Base-by-base conservation (phyloP, 2,329 filamentous ascomycete genomes). In the Botrytis squamosa region DNA sequence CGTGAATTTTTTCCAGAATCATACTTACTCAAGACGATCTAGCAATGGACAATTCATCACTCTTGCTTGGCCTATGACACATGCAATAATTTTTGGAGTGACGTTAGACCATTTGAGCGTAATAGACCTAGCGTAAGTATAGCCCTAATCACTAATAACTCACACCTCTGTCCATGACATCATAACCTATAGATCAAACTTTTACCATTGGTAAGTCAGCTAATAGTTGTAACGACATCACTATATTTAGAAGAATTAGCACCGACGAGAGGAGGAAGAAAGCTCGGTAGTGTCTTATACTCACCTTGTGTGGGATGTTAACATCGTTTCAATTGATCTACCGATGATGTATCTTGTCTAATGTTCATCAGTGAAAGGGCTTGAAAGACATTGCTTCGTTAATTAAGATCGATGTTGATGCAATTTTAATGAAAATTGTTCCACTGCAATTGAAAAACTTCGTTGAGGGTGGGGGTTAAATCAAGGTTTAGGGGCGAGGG, bases 341-440 rank as follows among this genome's bases (percentile, higher is more conserved):
- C 18, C 44, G 18, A 8, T 22, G 44, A 46, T 4, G 44, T 46
- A 22, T 46, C 44, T 20, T 46, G 20, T 46, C 6, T 46, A 46
- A 46, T 46, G 7, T 9, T 8, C 18, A 22, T 44, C 2, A 8
- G 18, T 10, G 6, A 6, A 55, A 29, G 49, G 1, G 25, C 7
- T 4, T 57, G 4, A 9, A 33, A 57, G 6, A 9, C 1, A 1
- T 8, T 33, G 0, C 1, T 18, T 18, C 3, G 14, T 33, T 9
- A 29, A 57, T 57, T 4, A 18, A 4, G 3, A 57, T 57, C 14
- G 7, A 33, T 4, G 0, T 29, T 18, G 14, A 55, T 9, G 0
- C 18, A 4, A 0, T 8, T 29, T 4, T 9, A 18, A n/a, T 55
- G 49, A 55, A n/a, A 55, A 3, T 55, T 7, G 7, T 55, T n/a